Evolutionary conservation across 148 eudicot species (phyloP).

Genomic region (Rhododendron simsii): DNA sequence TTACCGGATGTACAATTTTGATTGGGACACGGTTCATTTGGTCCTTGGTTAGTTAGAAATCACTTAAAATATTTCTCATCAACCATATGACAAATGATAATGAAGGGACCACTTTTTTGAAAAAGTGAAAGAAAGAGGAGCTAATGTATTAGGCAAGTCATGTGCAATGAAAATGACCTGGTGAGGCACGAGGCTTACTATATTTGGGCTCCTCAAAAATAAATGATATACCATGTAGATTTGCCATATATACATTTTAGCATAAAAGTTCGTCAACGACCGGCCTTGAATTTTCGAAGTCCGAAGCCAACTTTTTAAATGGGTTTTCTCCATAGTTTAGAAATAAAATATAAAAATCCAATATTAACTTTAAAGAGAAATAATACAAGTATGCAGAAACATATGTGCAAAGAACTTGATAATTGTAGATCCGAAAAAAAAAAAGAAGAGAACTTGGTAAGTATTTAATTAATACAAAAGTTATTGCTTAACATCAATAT

Average conservation of each 20-base stretch:
- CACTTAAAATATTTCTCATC: neutral
- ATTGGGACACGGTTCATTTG: neutral
- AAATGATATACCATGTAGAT: too few relatives aligned
- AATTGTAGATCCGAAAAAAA: too few relatives aligned
- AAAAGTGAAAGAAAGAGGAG: neutral
- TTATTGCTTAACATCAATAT: too few relatives aligned
- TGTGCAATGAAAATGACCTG: neutral
- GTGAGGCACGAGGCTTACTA: neutral
- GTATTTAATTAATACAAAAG: neutral
- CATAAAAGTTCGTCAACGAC: too few relatives aligned
- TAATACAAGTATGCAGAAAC: neutral
- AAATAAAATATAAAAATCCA: too few relatives aligned
- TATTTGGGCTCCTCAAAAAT: neutral
- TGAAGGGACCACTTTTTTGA: neutral
- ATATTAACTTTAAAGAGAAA: too few relatives aligned
- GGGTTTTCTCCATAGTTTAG: too few relatives aligned
- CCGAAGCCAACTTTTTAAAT: too few relatives aligned
- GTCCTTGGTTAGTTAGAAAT: neutral
- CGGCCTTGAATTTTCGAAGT: too few relatives aligned
- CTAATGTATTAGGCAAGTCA: neutral
- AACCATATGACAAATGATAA: neutral
- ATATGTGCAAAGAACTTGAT: neutral
- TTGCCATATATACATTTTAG: too few relatives aligned
- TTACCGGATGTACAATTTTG: neutral
- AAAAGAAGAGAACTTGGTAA: too few relatives aligned